A percentile compares a stretch with the other conserved stretches of the same genome.
Evolutionary conservation across 2,329 filamentous ascomycete genomes (phyloP).

Genomic region (Colletotrichum phormii): DNA sequence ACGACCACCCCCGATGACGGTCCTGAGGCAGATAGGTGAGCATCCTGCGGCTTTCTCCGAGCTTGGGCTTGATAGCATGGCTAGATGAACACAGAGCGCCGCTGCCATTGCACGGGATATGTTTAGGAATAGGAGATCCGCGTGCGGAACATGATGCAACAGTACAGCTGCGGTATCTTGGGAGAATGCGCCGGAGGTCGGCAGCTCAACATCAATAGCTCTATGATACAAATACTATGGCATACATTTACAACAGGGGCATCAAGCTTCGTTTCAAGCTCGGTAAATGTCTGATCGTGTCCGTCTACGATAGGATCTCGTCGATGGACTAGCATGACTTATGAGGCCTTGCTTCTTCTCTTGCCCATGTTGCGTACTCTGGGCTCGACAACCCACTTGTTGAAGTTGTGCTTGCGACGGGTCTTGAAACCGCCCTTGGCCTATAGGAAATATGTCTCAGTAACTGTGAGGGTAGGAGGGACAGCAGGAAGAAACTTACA

Average conservation of each 20-base stretch:
- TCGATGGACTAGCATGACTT: neutral
- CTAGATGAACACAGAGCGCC: neutral
- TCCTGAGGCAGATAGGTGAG: neutral
- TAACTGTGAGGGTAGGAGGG: neutral
- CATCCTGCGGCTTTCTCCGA: too few species aligned
- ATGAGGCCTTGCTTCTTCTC: slow-evolving; percentile 71
- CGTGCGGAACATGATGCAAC: neutral
- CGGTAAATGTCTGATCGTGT: neutral
- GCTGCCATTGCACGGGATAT: neutral
- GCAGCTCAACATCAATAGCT: slow-evolving; percentile 9
- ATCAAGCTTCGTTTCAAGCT: neutral
- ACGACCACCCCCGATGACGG: neutral
- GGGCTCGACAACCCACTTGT: slow-evolving; percentile 89
- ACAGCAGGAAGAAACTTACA: slow-evolving; percentile 66
- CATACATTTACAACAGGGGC: slow-evolving; percentile 28
- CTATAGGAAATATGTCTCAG: slow-evolving; percentile 51
- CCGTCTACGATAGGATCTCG: neutral
- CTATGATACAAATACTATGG: slow-evolving; percentile 34
- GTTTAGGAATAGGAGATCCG: neutral
- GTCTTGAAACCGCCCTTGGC: slow-evolving; percentile 94
- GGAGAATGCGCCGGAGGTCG: neutral
- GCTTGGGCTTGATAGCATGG: neutral
- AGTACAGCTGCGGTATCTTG: slow-evolving; percentile 6
- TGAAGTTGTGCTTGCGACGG: slow-evolving; percentile 86
- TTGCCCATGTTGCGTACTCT: slow-evolving; percentile 92